phyloP scores from a whole-genome alignment of 768 basidiomycete species.

The Phlebiopsis gigantea region DNA sequence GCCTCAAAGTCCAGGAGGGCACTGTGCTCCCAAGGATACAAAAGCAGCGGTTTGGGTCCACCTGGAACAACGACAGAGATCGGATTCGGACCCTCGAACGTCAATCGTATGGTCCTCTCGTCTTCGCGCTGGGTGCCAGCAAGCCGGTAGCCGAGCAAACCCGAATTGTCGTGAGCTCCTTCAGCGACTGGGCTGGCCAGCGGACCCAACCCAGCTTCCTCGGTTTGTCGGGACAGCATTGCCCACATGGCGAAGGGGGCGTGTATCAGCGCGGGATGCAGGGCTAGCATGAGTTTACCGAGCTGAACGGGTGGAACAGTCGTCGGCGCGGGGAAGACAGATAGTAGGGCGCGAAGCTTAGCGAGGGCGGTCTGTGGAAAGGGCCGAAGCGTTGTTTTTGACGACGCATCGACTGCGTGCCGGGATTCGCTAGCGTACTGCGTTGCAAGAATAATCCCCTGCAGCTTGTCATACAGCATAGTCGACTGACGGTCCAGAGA shows the following conservation, averaged over 20 bases:
- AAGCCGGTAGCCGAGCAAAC: slow-evolving; percentile 50
- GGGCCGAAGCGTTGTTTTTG: slow-evolving; percentile 48
- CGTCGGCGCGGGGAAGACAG: slow-evolving; percentile 49
- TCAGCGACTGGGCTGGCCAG: slow-evolving; percentile 43
- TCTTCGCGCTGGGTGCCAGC: slow-evolving; percentile 35
- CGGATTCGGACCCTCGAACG: slow-evolving; percentile 31
- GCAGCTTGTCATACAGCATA: slow-evolving; percentile 38
- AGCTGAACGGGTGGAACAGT: slow-evolving; percentile 45
- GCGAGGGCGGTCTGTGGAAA: slow-evolving; percentile 61
- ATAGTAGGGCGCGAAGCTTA: slow-evolving; percentile 42
- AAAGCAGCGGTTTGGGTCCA: slow-evolving; percentile 39
- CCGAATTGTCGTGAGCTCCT: slow-evolving; percentile 37
- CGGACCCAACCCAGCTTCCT: slow-evolving; percentile 48
- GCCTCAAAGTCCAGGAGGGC: slow-evolving; percentile 32
- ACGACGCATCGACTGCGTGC: slow-evolving; percentile 46
- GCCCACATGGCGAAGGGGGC: slow-evolving; percentile 62
- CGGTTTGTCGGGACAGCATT: slow-evolving; percentile 47
- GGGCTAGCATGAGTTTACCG: slow-evolving; percentile 45
- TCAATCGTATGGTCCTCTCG: slow-evolving; percentile 35
- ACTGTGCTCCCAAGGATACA: slow-evolving; percentile 36
- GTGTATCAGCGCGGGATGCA: slow-evolving; percentile 55
- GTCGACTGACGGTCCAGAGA: slow-evolving; percentile 14
- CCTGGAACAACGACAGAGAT: slow-evolving; percentile 41
- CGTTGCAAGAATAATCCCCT: slow-evolving; percentile 53
- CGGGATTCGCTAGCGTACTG: slow-evolving; percentile 60